Evolutionary conservation across 1,139 yeast genomes (phyloP).

Genomic region (Saccharomyces hybrid): DNA sequence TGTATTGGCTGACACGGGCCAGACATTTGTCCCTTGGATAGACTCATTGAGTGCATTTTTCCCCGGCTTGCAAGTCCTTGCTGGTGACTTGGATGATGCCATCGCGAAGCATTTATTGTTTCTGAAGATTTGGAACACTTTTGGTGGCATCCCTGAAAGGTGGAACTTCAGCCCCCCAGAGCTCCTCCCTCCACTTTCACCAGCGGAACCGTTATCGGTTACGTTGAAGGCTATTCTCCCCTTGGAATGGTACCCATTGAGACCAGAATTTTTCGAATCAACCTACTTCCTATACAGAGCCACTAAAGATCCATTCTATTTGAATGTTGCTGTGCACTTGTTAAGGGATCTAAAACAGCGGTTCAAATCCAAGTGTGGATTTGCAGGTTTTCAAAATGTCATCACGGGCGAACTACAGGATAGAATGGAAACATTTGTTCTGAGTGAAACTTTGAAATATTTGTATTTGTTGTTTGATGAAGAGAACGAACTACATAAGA

Average conservation of each 20-base stretch:
- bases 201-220: conserved; percentile 2
- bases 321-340: conserved; percentile 64
- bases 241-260: conserved; percentile 83
- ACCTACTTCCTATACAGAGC: conserved; percentile 79
- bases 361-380: conserved; percentile 65
- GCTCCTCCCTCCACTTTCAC: neutral
- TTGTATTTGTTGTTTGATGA: conserved; percentile 73
- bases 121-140: conserved; percentile 72
- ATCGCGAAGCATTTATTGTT: conserved; percentile 54
- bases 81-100: conserved; percentile 69
- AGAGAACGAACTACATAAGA: conserved; percentile 47
- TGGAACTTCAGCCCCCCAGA: conserved; percentile 46
- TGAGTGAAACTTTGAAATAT: conserved; percentile 81
- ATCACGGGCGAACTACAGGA: conserved; percentile 57
- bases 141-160: conserved; percentile 79
- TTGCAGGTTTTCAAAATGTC: conserved; percentile 69
- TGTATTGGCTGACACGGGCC: conserved; percentile 49
- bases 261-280: conserved; percentile 89
- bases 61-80: conserved; percentile 74
- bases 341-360: conserved; percentile 46
- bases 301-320: conserved; percentile 76
- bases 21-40: conserved; percentile 55
- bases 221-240: conserved; percentile 29
- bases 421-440: conserved; percentile 89
- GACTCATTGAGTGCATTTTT: conserved; percentile 85